These are phyloP conservation scores for Dichotomocladium elegans DNA, from an alignment of 371 early-diverging fungal genomes.

Conservation along the genomic window DNA sequence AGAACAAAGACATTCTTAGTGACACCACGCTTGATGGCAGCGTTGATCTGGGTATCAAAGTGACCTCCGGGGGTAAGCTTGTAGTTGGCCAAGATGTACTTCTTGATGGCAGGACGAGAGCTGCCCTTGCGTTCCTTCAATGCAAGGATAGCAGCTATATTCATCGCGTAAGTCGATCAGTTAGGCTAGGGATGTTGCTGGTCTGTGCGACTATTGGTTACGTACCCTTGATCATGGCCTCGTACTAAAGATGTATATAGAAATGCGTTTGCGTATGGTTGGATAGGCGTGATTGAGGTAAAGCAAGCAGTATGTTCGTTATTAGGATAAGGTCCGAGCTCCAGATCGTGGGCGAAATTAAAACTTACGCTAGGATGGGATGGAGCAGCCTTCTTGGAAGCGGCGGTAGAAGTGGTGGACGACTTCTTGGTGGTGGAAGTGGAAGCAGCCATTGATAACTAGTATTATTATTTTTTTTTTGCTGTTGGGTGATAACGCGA, in stretches of 20 bases:
- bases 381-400: conserved; percentile 41
- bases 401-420: conserved; percentile 21
- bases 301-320: background rate
- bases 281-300: background rate
- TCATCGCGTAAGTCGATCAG: no score
- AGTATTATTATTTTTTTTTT: background rate
- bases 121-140: conserved; percentile 80
- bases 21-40: conserved; percentile 76
- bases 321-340: no score
- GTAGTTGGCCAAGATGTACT: conserved; percentile 80
- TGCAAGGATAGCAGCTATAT: conserved; percentile 53
- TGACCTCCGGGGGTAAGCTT: conserved; percentile 45
- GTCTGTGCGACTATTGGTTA: no score
- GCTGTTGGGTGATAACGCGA: no score
- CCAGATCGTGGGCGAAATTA: no score
- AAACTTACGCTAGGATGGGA: conserved; percentile 45
- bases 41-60: conserved; percentile 62
- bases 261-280: background rate
- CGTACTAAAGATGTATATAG: conserved; percentile 28
- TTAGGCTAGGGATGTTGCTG: no score
- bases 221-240: conserved; percentile 46
- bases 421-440: conserved; percentile 16
- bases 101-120: conserved; percentile 78
- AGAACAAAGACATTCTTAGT: conserved; percentile 60
- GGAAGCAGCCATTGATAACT: conserved; percentile 19